A percentile compares a stretch with the other conserved stretches of the same genome.
phyloP scores from a whole-genome alignment of 2,329 filamentous ascomycete genomes.

The Microsporum ferrugineum region DNA sequence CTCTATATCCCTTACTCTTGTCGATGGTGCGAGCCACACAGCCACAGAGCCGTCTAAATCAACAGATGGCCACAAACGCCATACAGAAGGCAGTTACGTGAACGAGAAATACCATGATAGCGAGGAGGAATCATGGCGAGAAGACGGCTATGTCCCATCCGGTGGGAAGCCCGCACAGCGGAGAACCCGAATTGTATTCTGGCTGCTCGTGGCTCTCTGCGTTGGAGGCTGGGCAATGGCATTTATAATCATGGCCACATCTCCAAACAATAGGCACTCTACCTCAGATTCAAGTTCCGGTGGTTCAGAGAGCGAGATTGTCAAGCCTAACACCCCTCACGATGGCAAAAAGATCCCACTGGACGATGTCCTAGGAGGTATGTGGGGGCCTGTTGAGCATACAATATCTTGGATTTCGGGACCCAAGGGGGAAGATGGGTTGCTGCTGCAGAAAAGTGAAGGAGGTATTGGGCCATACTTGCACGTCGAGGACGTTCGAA shows the following conservation, averaged over 20 bases:
- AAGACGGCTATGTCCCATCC: slow-evolving; percentile 12
- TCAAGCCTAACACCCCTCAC: background rate
- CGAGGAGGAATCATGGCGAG: slow-evolving; percentile 24
- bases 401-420: slow-evolving; percentile 39
- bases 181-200: slow-evolving; percentile 26
- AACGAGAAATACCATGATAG: slow-evolving; percentile 21
- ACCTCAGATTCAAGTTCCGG: background rate
- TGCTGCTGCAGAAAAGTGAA: slow-evolving; percentile 61
- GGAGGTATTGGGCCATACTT: slow-evolving; percentile 49
- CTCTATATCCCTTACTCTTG: slow-evolving; percentile 13
- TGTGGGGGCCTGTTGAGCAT: slow-evolving; percentile 27
- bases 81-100: slow-evolving; percentile 1
- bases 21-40: slow-evolving; percentile 7
- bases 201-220: slow-evolving; percentile 31
- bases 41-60: background rate
- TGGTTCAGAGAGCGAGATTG: background rate
- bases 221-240: slow-evolving; percentile 37
- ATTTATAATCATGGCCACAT: slow-evolving; percentile 33
- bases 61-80: background rate
- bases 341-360: slow-evolving; percentile 22
- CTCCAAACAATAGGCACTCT: slow-evolving; percentile 13
- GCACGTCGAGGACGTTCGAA: slow-evolving; percentile 73
- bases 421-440: slow-evolving; percentile 53
- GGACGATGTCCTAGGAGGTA: slow-evolving; percentile 21
- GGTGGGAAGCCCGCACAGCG: slow-evolving; percentile 12